phyloP scores from a whole-genome alignment of 192 early-diverging fungal genomes.

The Allomyces macrogynus region DNA sequence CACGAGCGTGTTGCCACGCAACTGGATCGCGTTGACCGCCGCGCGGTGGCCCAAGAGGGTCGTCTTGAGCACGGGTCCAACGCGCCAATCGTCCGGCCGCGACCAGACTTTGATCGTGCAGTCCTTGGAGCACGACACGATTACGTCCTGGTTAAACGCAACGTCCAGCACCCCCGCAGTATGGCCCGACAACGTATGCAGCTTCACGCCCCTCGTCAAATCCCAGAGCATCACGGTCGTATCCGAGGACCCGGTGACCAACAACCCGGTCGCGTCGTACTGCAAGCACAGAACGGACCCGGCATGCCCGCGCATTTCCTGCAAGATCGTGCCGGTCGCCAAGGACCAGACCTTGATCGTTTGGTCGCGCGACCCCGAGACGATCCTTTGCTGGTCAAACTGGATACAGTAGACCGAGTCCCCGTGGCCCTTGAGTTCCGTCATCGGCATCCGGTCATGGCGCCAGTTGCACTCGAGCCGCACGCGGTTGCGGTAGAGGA shows the following conservation, averaged over 20 bases:
- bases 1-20: constrained; percentile 43
- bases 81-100: constrained; percentile 5
- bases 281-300: constrained; percentile 59
- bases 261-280: constrained; percentile 43
- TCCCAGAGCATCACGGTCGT: constrained; percentile 65
- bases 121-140: constrained; percentile 86
- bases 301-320: constrained; percentile 25
- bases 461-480: constrained; percentile 54
- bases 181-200: constrained; percentile 48
- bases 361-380: constrained; percentile 50
- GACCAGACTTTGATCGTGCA: constrained; percentile 77
- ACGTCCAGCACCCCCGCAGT: constrained; percentile 64
- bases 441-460: constrained; percentile 17
- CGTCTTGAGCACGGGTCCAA: constrained; percentile 12
- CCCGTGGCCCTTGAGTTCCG: constrained; percentile 45
- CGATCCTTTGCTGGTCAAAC: constrained; percentile 39
- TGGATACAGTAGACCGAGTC: constrained; percentile 77
- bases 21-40: constrained; percentile 86
- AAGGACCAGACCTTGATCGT: constrained; percentile 54
- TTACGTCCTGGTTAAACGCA: constrained; percentile 45
- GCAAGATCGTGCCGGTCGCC: constrained; percentile 21
- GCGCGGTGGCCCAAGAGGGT: constrained; percentile 64
- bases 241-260: constrained; percentile 67
- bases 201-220: constrained; percentile 21
- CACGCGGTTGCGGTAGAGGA: constrained; percentile 42